Percentiles rank a stretch among this genome's conserved stretches.
These are phyloP conservation scores for Cyberlindnera amylophila DNA, from an alignment of 805 yeast species.

Conservation along the genomic window DNA sequence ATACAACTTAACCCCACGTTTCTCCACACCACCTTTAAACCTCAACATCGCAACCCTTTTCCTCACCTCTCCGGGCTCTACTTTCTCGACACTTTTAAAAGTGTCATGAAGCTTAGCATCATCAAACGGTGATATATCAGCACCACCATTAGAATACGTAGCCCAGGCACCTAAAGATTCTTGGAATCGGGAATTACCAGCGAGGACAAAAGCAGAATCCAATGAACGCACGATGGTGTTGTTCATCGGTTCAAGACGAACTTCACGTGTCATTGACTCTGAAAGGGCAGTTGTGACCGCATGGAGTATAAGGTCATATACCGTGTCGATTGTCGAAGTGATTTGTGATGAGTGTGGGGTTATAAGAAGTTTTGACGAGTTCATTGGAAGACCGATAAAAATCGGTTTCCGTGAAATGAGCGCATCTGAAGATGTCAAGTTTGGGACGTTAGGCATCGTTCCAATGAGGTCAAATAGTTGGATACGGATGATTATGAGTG, in stretches of 20 bases:
- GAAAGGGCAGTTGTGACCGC: slow-evolving; percentile 54
- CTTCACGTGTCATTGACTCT: slow-evolving; percentile 36
- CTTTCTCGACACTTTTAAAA: slow-evolving; percentile 19
- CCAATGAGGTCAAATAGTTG: slow-evolving; percentile 58
- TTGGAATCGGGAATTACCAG: slow-evolving; percentile 61
- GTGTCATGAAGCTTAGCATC: slow-evolving; percentile 39
- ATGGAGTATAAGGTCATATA: slow-evolving; percentile 54
- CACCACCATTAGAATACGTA: slow-evolving; percentile 62
- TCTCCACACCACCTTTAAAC: slow-evolving; percentile 55
- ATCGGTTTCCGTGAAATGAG: slow-evolving; percentile 54
- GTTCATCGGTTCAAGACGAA: slow-evolving; percentile 25
- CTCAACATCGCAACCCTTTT: slow-evolving; percentile 48
- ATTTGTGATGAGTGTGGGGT: slow-evolving; percentile 23
- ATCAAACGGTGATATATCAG: slow-evolving; percentile 63
- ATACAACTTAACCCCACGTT: slow-evolving; percentile 33
- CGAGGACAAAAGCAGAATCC: slow-evolving; percentile 47
- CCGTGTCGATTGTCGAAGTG: slow-evolving; percentile 31
- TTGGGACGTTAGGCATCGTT: slow-evolving; percentile 1
- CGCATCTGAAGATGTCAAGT: slow-evolving; percentile 31
- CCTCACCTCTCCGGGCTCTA: slow-evolving; percentile 23
- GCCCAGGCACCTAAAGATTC: slow-evolving; percentile 69
- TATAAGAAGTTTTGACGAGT: slow-evolving; percentile 48
- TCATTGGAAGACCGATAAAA: slow-evolving; percentile 62
- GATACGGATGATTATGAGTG: slow-evolving; percentile 56
- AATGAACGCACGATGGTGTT: slow-evolving; percentile 37